Conservation (phyloP, 2,329 filamentous ascomycete species). For the Fusarium avenaceum region DNA sequence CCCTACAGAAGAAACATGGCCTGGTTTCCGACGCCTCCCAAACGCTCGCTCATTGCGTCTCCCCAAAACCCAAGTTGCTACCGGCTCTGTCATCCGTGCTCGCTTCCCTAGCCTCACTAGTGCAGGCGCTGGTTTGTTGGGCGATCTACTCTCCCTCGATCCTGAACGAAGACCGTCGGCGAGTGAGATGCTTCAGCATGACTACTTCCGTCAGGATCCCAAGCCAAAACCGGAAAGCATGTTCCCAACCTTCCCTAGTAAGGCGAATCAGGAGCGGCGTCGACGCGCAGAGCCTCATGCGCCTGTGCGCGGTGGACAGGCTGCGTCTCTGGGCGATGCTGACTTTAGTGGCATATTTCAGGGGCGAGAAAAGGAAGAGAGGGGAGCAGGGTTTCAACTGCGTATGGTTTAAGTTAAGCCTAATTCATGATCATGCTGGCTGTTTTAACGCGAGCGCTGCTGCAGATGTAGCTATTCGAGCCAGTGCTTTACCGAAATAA, state of each 20-base stretch:
- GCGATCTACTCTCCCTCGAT: conserved; percentile 78
- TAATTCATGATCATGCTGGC: background rate
- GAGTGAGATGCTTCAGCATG: conserved; percentile 79
- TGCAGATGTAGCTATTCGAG: background rate
- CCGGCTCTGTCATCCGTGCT: conserved; percentile 73
- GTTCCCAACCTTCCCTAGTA: conserved; percentile 97
- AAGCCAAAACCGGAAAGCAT: conserved; percentile 90
- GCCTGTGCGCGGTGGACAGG: conserved; percentile 78
- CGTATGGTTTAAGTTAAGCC: conserved; percentile 64
- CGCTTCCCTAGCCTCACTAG: conserved; percentile 86
- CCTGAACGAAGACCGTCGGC: conserved; percentile 79
- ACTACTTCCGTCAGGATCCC: conserved; percentile 91
- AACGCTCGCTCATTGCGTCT: conserved; percentile 86
- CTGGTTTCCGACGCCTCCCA: conserved; percentile 85
- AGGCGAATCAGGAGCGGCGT: conserved; percentile 90
- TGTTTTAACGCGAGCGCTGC: background rate
- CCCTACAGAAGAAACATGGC: conserved; percentile 86
- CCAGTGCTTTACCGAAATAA: background rate
- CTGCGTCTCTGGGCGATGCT: conserved; percentile 65
- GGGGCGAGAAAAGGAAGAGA: conserved; percentile 73
- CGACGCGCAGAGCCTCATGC: conserved; percentile 82
- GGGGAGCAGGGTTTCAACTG: conserved; percentile 74
- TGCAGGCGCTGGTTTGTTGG: conserved; percentile 78
- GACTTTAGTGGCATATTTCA: conserved; percentile 82
- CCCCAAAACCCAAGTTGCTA: conserved; percentile 61